phyloP scores from a whole-genome alignment of 495 filamentous ascomycete genomes.

The Hypoxylon fuscum region DNA sequence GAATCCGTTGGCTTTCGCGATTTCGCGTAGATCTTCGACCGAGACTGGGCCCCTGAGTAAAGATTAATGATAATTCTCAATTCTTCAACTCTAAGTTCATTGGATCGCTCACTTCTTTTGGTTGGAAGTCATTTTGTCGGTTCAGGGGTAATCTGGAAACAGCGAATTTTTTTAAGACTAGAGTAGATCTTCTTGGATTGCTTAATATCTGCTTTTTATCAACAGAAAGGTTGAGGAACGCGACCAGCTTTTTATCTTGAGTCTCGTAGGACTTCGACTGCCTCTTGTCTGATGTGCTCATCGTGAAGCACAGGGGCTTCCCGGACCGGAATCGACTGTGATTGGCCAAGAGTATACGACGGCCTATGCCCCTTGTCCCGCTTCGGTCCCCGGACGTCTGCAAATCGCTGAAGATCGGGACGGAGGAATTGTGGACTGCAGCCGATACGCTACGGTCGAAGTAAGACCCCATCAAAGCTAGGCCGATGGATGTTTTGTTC shows the following conservation, averaged over 20 bases:
- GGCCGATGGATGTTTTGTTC: neutral
- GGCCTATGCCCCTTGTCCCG: conserved; percentile 4
- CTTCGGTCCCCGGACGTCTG: conserved; percentile 13
- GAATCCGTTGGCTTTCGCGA: conserved; percentile 26
- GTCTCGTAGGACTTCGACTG: neutral
- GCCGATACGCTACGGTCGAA: neutral
- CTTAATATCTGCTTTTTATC: neutral
- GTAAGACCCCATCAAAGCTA: neutral
- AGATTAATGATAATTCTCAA: neutral
- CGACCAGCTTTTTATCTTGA: conserved; percentile 20
- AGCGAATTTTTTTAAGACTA: neutral
- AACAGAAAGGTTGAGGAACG: neutral
- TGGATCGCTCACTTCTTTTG: conserved; percentile 8
- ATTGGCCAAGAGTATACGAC: conserved; percentile 27
- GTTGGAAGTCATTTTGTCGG: conserved; percentile 1
- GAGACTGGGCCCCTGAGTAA: neutral
- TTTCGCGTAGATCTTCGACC: conserved; percentile 19
- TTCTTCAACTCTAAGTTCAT: neutral
- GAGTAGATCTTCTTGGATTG: neutral
- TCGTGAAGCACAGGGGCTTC: neutral
- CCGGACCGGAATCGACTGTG: neutral
- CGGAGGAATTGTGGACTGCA: conserved; percentile 13
- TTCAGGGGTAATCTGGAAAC: neutral
- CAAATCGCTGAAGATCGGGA: conserved; percentile 18
- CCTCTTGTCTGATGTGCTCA: neutral